A percentile compares a stretch with the other conserved stretches of the same genome.
phyloP scores from a whole-genome alignment of 805 yeast genomes.

The Candida taoyuanica region DNA sequence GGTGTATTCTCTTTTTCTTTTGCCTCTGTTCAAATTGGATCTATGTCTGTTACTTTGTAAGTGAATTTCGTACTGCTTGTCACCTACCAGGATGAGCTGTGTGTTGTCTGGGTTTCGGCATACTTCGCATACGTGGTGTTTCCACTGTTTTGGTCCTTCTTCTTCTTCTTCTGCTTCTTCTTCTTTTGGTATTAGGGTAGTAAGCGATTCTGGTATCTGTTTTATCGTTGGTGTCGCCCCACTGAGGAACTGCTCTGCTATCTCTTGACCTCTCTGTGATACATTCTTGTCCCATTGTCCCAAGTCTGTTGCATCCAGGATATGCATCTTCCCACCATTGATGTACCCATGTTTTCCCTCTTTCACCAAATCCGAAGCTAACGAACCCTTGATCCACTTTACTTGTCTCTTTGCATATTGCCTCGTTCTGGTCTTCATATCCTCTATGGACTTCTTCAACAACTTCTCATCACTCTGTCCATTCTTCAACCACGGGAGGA shows the following conservation, averaged over 20 bases:
- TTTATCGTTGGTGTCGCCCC: slow-evolving; percentile 9
- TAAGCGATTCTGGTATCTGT: slow-evolving; percentile 39
- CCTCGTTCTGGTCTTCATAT: slow-evolving; percentile 81
- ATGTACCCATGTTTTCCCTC: slow-evolving; percentile 42
- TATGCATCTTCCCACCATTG: slow-evolving; percentile 59
- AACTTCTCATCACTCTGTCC: slow-evolving; percentile 17
- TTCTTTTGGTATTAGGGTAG: slow-evolving; percentile 26
- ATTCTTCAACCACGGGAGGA: slow-evolving; percentile 59
- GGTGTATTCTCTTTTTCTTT: slow-evolving; percentile 50
- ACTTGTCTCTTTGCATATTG: slow-evolving; percentile 85
- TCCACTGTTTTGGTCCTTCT: slow-evolving; percentile 45
- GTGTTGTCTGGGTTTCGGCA: slow-evolving; percentile 57
- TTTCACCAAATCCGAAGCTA: slow-evolving; percentile 54
- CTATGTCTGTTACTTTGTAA: slow-evolving; percentile 63
- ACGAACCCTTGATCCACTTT: slow-evolving; percentile 79
- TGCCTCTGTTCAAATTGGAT: slow-evolving; percentile 42
- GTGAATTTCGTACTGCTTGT: slow-evolving; percentile 66
- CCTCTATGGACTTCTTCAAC: slow-evolving; percentile 48
- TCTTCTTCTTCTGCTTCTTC: slow-evolving; percentile 9
- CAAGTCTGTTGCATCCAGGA: slow-evolving; percentile 77
- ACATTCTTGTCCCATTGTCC: slow-evolving; percentile 56
- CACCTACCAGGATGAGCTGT: slow-evolving; percentile 66
- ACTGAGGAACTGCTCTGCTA: slow-evolving; percentile 40
- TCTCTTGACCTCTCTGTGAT: slow-evolving; percentile 45
- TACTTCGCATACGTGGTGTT: slow-evolving; percentile 59